Conservation (phyloP, 768 basidiomycete species). For the Mycena vitilis region DNA sequence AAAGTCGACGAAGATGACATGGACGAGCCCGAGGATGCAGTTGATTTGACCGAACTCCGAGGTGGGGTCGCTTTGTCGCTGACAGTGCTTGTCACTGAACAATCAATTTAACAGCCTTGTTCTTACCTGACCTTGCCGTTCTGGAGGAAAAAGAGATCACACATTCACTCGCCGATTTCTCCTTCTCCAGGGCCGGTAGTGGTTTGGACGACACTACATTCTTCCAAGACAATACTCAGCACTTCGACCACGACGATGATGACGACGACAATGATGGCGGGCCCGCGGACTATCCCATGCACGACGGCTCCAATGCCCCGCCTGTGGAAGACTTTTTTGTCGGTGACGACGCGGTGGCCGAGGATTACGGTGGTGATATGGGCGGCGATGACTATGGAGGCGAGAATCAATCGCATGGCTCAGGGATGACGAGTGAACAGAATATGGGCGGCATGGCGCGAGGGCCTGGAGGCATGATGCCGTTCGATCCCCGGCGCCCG, state of each 20-base stretch:
- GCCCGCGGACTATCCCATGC: constrained; percentile 50
- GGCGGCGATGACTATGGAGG: constrained; percentile 59
- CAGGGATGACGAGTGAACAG: constrained; percentile 55
- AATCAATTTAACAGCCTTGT: constrained; percentile 60
- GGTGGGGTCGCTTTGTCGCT: constrained; percentile 51
- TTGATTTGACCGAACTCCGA: constrained; percentile 74
- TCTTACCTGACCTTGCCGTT: constrained; percentile 75
- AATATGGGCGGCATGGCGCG: constrained; percentile 44
- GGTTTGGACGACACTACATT: constrained; percentile 72
- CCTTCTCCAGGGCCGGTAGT: constrained; percentile 78
- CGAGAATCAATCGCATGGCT: constrained; percentile 57
- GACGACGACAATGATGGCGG: constrained; percentile 55
- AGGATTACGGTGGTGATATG: constrained; percentile 56
- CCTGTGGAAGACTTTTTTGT: constrained; percentile 74
- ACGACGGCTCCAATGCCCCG: constrained; percentile 52
- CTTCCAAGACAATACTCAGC: constrained; percentile 65
- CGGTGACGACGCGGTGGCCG: constrained; percentile 66
- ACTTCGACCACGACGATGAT: constrained; percentile 53
- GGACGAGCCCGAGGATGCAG: constrained; percentile 75
- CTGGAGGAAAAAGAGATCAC: constrained; percentile 82
- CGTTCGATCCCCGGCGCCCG: constrained; percentile 87
- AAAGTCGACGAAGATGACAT: constrained; percentile 82
- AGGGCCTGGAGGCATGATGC: constrained; percentile 65
- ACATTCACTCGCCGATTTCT: constrained; percentile 83
- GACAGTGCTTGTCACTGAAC: constrained; percentile 13